These are phyloP conservation scores for Colletotrichum sp. DNA, from an alignment of 2,329 filamentous ascomycete species.

Conservation along the genomic window DNA sequence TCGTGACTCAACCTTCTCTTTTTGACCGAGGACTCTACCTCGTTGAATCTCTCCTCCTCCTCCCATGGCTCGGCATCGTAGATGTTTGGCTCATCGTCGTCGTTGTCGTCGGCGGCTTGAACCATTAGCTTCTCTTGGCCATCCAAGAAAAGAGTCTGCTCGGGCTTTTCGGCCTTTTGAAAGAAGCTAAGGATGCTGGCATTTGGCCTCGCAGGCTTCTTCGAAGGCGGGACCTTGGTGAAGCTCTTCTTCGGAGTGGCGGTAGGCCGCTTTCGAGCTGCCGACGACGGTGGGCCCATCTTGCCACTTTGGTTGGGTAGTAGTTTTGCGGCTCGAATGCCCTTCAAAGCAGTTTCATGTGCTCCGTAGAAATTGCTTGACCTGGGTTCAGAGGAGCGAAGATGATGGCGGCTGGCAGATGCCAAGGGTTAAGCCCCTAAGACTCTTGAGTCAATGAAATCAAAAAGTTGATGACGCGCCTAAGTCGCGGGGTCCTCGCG, in stretches of 20 bases:
- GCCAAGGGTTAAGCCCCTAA: not conserved
- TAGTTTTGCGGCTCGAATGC: not conserved
- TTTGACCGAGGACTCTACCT: slow-evolving; percentile 40
- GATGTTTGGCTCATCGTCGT: not conserved
- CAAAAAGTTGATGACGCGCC: not conserved
- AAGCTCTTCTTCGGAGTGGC: slow-evolving; percentile 17
- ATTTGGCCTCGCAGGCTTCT: slow-evolving; percentile 52
- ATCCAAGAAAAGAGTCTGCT: slow-evolving; percentile 61
- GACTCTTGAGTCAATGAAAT: not conserved
- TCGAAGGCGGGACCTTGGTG: slow-evolving; percentile 18
- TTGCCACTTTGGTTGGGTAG: not conserved
- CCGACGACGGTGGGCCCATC: slow-evolving; percentile 17
- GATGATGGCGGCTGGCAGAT: not conserved
- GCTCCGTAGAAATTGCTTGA: not conserved
- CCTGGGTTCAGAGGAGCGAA: not conserved
- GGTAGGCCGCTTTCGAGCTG: slow-evolving; percentile 15
- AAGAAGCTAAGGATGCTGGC: slow-evolving; percentile 77
- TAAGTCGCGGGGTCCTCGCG: not conserved
- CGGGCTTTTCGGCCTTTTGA: slow-evolving; percentile 67
- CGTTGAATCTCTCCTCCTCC: slow-evolving; percentile 30
- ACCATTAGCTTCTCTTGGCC: slow-evolving; percentile 7
- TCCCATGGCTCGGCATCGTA: slow-evolving; percentile 6
- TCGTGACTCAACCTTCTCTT: slow-evolving; percentile 44
- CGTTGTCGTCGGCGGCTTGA: not conserved
- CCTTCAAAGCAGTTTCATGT: not conserved